Percentiles rank a stretch among this genome's conserved stretches.
These are phyloP conservation scores for Lichina pygmaea DNA, from an alignment of 495 filamentous ascomycete genomes.

Conservation along the genomic window DNA sequence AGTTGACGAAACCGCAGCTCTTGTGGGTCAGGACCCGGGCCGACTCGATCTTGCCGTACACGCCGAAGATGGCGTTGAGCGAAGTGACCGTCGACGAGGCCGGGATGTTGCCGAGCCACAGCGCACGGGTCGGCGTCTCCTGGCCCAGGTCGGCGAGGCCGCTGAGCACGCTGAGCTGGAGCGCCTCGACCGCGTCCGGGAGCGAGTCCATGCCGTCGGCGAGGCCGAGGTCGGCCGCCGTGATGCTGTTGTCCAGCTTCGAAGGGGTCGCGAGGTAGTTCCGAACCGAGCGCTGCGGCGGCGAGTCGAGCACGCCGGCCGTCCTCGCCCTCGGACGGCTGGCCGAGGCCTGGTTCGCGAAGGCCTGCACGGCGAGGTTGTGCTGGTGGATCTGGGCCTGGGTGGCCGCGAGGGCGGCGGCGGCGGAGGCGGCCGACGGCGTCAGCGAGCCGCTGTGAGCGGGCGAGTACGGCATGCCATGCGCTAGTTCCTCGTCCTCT, in stretches of 20 bases:
- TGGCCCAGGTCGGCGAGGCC: slow-evolving; percentile 17
- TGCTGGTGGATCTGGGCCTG: slow-evolving; percentile 82
- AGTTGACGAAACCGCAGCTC: slow-evolving; percentile 98
- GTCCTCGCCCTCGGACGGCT: slow-evolving; percentile 71
- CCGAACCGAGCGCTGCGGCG: slow-evolving; percentile 42
- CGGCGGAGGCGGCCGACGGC: slow-evolving; percentile 38
- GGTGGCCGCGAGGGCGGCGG: slow-evolving; percentile 48
- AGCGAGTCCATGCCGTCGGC: slow-evolving; percentile 44
- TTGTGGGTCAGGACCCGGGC: slow-evolving; percentile 91
- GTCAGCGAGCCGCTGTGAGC: slow-evolving; percentile 43
- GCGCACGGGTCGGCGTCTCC: slow-evolving; percentile 63
- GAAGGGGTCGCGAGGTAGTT: slow-evolving; percentile 61
- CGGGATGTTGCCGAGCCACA: slow-evolving; percentile 97
- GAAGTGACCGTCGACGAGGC: slow-evolving; percentile 88
- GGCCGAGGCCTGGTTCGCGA: slow-evolving; percentile 52
- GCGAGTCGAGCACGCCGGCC: slow-evolving; percentile 72
- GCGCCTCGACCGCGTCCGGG: slow-evolving; percentile 46
- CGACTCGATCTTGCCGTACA: slow-evolving; percentile 74
- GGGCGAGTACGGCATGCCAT: slow-evolving; percentile 22
- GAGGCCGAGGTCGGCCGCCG: slow-evolving; percentile 47
- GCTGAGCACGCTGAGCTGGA: slow-evolving; percentile 42
- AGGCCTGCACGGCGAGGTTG: slow-evolving; percentile 80
- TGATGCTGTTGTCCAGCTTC: slow-evolving; percentile 62
- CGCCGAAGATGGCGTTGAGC: slow-evolving; percentile 71
- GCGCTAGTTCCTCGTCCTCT: slow-evolving; percentile 53